Evolutionary conservation across 257 asterid genomes (phyloP).

Genomic region (Hygrophila difformis): DNA sequence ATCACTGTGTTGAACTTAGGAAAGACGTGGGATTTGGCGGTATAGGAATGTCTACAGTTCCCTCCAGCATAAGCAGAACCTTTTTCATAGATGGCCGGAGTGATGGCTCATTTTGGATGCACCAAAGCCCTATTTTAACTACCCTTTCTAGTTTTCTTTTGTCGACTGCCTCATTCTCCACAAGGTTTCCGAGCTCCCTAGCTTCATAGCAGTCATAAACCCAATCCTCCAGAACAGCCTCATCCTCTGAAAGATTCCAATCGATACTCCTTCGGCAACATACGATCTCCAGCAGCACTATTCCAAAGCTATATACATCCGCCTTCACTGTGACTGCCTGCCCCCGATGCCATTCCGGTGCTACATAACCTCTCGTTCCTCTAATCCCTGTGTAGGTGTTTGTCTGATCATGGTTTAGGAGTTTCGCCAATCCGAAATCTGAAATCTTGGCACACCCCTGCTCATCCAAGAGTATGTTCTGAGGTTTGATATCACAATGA

Average conservation of each 20-base stretch:
- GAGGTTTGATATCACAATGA: slow-evolving; percentile 60
- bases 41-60: slow-evolving; percentile 41
- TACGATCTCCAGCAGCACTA: slow-evolving; percentile 40
- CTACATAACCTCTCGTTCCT: slow-evolving; percentile 47
- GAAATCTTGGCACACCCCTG: slow-evolving; percentile 33
- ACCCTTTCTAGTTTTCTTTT: slow-evolving; percentile 26
- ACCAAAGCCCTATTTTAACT: slow-evolving; percentile 46
- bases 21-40: slow-evolving; percentile 48
- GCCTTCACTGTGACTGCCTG: slow-evolving; percentile 43
- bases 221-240: slow-evolving; percentile 42
- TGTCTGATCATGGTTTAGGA: slow-evolving; percentile 35
- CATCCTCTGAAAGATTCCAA: slow-evolving; percentile 26
- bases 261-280: slow-evolving; percentile 26
- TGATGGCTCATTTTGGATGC: slow-evolving; percentile 45
- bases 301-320: slow-evolving; percentile 53
- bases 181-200: slow-evolving; percentile 20
- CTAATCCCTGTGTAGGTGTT: slow-evolving; percentile 35
- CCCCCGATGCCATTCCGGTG: slow-evolving; percentile 47
- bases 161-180: slow-evolving; percentile 24
- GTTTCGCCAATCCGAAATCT: slow-evolving; percentile 54
- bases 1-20: slow-evolving; percentile 21
- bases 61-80: slow-evolving; percentile 55
- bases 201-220: slow-evolving; percentile 23
- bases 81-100: slow-evolving; percentile 51
- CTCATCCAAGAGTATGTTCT: slow-evolving; percentile 48